A percentile compares a stretch with the other conserved stretches of the same genome.
Evolutionary conservation across 2,329 filamentous ascomycete species (phyloP).

Genomic region (Fusarium devonianum): DNA sequence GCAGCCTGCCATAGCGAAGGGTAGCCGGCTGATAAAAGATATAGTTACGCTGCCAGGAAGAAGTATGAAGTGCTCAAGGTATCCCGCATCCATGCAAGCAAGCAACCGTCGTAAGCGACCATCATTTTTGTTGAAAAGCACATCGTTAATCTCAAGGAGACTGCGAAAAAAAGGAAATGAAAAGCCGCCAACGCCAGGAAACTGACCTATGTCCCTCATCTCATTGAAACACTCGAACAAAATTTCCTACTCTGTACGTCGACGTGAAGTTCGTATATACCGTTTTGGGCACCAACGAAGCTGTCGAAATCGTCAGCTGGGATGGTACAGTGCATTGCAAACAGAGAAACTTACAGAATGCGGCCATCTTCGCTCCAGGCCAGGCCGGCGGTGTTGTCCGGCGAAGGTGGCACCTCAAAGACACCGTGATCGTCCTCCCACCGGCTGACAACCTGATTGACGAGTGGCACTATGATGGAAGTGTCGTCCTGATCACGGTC

Average conservation of each 20-base stretch:
- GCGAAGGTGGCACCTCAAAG: conserved; percentile 54
- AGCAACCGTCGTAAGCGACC: conserved; percentile 32
- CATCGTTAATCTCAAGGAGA: conserved; percentile 4
- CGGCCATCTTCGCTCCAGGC: conserved; percentile 69
- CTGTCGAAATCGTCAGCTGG: conserved; percentile 48
- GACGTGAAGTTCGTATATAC: conserved; percentile 77
- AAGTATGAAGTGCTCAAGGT: conserved; percentile 23
- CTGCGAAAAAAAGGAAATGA: conserved; percentile 14
- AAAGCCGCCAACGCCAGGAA: conserved; percentile 12
- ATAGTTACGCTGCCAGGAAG: conserved; percentile 25
- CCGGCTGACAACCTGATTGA: conserved; percentile 48
- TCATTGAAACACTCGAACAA: conserved; percentile 62
- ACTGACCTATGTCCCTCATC: conserved; percentile 47
- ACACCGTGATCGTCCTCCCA: conserved; percentile 54
- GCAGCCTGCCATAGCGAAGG: conserved; percentile 18
- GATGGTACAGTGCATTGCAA: too few relatives aligned
- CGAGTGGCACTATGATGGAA: conserved; percentile 47
- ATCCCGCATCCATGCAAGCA: conserved; percentile 34
- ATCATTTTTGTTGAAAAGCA: conserved; percentile 35
- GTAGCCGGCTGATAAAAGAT: conserved; percentile 7
- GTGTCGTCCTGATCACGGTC: conserved; percentile 48
- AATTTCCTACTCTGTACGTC: conserved; percentile 68
- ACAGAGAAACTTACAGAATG: conserved; percentile 59
- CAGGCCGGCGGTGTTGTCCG: conserved; percentile 67
- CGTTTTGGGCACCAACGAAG: conserved; percentile 72